Evolutionary conservation across 2,329 filamentous ascomycete genomes (phyloP).

Genomic region (Claviceps sp.): DNA sequence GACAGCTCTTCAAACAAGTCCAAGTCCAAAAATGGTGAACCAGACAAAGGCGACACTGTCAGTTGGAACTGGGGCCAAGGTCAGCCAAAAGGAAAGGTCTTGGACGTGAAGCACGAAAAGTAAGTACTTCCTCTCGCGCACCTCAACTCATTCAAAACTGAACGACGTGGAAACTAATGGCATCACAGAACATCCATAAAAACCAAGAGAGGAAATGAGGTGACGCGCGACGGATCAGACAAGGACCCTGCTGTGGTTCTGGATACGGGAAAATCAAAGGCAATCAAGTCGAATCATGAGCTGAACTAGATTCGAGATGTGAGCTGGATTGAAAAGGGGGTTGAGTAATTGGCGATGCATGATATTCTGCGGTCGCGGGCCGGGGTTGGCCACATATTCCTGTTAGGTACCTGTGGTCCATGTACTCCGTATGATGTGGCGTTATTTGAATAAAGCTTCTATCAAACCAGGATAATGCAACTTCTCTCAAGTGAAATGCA

Average conservation of each 20-base stretch:
- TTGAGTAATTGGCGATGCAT: background rate
- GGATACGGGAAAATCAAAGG: conserved; percentile 15
- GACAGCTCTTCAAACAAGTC: conserved; percentile 2
- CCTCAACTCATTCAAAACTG: background rate
- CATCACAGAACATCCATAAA: conserved; percentile 20
- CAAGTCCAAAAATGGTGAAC: conserved; percentile 13
- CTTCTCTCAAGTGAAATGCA: too few species aligned
- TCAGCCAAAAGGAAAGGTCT: conserved; percentile 28
- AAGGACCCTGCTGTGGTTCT: conserved; percentile 30
- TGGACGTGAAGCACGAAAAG: conserved; percentile 30
- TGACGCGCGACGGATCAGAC: conserved; percentile 24
- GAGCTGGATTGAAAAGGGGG: background rate
- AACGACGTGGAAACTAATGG: background rate
- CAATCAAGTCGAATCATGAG: conserved; percentile 5
- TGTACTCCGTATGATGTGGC: too few species aligned
- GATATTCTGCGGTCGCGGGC: background rate
- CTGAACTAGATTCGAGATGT: conserved; percentile 1
- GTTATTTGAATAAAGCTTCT: too few species aligned
- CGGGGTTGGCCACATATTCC: too few species aligned
- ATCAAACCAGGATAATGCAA: too few species aligned
- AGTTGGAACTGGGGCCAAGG: conserved; percentile 33
- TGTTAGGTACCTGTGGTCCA: too few species aligned
- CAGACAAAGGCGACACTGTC: conserved; percentile 27
- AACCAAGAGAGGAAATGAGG: conserved; percentile 28
- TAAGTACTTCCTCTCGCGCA: conserved; percentile 11